A percentile compares a stretch with the other conserved stretches of the same genome.
Conservation (phyloP, 169 alveolate species). For the Plasmodium inui region DNA sequence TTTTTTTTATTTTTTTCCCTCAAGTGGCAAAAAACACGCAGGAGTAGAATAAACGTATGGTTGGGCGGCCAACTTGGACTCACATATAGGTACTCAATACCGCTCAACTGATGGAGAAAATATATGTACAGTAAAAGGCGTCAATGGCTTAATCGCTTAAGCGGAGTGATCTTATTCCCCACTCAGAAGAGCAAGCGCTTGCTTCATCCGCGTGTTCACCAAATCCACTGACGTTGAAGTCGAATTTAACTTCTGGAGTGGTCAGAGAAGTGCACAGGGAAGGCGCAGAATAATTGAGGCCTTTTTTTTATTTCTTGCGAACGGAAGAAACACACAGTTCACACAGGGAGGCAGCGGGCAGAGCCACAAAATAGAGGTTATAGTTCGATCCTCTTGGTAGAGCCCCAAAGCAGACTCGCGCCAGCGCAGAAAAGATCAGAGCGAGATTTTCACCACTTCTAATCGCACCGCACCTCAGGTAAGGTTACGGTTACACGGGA, state of each 20-base stretch:
- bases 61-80: background rate
- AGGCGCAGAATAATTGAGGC: background rate
- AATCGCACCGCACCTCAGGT: background rate
- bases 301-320: background rate
- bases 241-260: background rate
- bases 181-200: background rate
- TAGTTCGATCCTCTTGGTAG: background rate
- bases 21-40: background rate
- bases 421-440: background rate
- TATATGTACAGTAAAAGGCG: background rate
- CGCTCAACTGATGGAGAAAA: background rate
- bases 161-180: background rate
- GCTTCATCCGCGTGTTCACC: background rate
- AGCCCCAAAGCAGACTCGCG: background rate
- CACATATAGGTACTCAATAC: background rate
- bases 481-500: background rate
- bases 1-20: background rate
- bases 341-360: background rate
- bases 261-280: background rate
- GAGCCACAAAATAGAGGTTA: background rate
- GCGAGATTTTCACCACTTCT: background rate
- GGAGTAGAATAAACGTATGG: background rate
- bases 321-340: background rate
- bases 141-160: background rate
- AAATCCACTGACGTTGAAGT: background rate